Evolutionary conservation across 306 rosid species (phyloP).

Genomic region (Crataegus laevigata): DNA sequence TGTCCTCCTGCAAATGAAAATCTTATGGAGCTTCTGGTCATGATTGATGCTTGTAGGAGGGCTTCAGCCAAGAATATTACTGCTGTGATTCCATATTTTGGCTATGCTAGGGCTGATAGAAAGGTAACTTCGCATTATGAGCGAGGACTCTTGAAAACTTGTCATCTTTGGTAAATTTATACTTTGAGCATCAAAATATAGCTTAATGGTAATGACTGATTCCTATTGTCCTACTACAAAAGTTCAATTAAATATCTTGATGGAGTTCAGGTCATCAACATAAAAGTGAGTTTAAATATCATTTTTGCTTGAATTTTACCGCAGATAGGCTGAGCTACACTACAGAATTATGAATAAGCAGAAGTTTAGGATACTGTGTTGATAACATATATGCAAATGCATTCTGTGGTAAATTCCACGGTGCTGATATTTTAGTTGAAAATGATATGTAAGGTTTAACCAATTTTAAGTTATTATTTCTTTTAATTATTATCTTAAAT

Average conservation of each 20-base stretch:
- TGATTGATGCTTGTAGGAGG: conserved; percentile 94
- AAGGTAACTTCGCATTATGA: conserved; percentile 38
- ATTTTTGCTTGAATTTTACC: neutral
- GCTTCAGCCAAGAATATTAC: conserved; percentile 93
- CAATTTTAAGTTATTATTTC: conserved; percentile 6
- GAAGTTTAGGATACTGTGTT: neutral
- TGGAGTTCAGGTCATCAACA: neutral
- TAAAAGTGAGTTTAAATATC: neutral
- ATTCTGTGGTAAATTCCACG: neutral
- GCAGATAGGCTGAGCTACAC: neutral
- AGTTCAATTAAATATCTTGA: neutral
- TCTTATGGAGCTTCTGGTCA: conserved; percentile 89
- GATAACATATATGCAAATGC: conserved; percentile 2
- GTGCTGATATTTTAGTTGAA: neutral
- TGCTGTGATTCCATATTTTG: conserved; percentile 92
- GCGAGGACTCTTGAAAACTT: neutral
- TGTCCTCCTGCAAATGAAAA: conserved; percentile 97
- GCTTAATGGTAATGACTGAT: neutral
- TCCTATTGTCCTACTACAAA: neutral
- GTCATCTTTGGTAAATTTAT: neutral
- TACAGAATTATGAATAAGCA: neutral
- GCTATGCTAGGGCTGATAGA: conserved; percentile 97
- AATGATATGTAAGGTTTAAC: neutral
- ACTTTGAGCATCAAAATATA: neutral
- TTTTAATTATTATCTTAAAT: conserved; percentile 6